Evolutionary conservation across 768 basidiomycete species (phyloP).

Genomic region (Boletus sensibilis): DNA sequence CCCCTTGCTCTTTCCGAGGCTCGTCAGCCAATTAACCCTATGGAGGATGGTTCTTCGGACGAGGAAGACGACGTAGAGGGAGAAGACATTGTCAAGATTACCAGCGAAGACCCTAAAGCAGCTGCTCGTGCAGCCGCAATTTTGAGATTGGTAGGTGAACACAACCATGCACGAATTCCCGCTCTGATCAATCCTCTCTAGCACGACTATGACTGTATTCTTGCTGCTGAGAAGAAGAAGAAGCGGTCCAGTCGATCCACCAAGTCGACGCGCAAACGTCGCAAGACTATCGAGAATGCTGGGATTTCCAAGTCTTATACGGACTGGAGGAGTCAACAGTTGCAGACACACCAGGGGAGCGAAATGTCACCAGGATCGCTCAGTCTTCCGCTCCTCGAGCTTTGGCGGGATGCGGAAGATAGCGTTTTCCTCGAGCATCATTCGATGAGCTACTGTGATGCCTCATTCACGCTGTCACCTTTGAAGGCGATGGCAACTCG

Average conservation of each 20-base stretch:
- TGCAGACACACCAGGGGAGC: slow-evolving; percentile 7
- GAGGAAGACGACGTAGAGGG: slow-evolving; percentile 36
- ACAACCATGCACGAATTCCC: neutral
- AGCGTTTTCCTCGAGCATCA: slow-evolving; percentile 30
- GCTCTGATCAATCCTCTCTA: slow-evolving; percentile 26
- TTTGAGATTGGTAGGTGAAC: slow-evolving; percentile 69
- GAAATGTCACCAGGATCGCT: slow-evolving; percentile 32
- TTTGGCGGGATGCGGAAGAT: slow-evolving; percentile 32
- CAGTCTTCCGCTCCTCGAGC: slow-evolving; percentile 31
- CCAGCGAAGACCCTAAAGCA: slow-evolving; percentile 78
- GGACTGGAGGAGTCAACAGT: slow-evolving; percentile 10
- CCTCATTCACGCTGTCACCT: slow-evolving; percentile 20
- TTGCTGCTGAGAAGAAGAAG: slow-evolving; percentile 32
- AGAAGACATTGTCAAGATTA: slow-evolving; percentile 71
- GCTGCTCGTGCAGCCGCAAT: slow-evolving; percentile 94
- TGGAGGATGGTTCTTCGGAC: slow-evolving; percentile 21
- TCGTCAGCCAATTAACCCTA: neutral
- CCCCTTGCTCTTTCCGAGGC: neutral
- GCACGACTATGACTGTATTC: slow-evolving; percentile 85
- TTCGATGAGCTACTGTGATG: slow-evolving; percentile 15
- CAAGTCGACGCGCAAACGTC: slow-evolving; percentile 37
- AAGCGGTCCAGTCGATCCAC: slow-evolving; percentile 31
- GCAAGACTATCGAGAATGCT: slow-evolving; percentile 35
- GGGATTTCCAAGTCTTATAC: slow-evolving; percentile 30
- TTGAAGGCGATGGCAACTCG: neutral